These are phyloP conservation scores for Gracilariopsis chorda DNA, from an alignment of 23 red algal species.

Conservation along the genomic window DNA sequence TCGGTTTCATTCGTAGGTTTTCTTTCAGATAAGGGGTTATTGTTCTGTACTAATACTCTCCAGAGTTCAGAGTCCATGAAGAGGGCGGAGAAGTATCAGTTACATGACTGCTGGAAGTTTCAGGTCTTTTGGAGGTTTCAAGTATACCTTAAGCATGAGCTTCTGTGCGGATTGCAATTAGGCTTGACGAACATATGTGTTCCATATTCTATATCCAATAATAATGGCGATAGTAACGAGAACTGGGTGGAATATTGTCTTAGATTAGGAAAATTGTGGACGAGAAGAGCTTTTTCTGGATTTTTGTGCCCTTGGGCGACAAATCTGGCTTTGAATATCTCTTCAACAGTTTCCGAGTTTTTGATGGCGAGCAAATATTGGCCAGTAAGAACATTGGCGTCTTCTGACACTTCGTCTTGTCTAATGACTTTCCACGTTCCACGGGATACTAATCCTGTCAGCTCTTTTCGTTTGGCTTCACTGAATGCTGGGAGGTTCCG, in stretches of 20 bases:
- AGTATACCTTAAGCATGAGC: neutral
- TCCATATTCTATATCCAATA: neutral
- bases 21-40: neutral
- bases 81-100: neutral
- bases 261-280: neutral
- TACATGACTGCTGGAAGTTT: neutral
- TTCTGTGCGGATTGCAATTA: neutral
- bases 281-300: neutral
- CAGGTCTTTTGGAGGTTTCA: neutral
- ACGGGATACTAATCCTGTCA: neutral
- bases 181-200: neutral
- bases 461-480: neutral
- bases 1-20: neutral
- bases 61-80: neutral
- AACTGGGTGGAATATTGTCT: neutral
- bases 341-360: neutral
- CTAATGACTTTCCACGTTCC: neutral
- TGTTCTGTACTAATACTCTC: neutral
- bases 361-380: neutral
- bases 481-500: neutral
- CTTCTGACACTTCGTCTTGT: neutral
- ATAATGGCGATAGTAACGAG: neutral
- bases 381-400: neutral
- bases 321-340: neutral
- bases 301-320: neutral